Evolutionary conservation across 257 asterid species (phyloP).

Genomic region (Solanum okadae): DNA sequence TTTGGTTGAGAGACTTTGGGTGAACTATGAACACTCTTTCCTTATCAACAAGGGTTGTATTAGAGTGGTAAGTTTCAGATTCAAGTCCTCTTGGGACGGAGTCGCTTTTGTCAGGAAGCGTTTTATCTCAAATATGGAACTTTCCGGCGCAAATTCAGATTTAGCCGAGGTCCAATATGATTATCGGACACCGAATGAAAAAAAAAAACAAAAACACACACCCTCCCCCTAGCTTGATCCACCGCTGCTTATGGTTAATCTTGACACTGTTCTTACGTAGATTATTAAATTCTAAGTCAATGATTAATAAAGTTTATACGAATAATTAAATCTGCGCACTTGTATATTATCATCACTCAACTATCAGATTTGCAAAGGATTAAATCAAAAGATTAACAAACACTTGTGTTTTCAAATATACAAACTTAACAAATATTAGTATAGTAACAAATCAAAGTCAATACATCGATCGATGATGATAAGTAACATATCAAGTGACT

Average conservation of each 20-base stretch:
- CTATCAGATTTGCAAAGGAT: background rate
- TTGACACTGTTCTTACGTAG: background rate
- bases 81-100: background rate
- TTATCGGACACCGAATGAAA: no score
- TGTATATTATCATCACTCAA: background rate
- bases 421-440: no score
- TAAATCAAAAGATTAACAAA: no score
- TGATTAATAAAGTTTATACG: no score
- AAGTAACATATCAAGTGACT: background rate
- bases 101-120: background rate
- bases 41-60: background rate
- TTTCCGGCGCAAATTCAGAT: fast-evolving
- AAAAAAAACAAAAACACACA: no score
- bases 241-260: background rate
- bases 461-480: no score
- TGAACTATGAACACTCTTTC: background rate
- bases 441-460: background rate
- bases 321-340: background rate
- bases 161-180: background rate
- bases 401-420: background rate
- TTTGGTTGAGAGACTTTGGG: background rate
- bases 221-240: background rate
- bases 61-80: background rate
- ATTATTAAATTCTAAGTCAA: background rate
- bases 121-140: no score